Conservation (phyloP, 1,284 basidiomycete species). For the Puccinia coronata region DNA sequence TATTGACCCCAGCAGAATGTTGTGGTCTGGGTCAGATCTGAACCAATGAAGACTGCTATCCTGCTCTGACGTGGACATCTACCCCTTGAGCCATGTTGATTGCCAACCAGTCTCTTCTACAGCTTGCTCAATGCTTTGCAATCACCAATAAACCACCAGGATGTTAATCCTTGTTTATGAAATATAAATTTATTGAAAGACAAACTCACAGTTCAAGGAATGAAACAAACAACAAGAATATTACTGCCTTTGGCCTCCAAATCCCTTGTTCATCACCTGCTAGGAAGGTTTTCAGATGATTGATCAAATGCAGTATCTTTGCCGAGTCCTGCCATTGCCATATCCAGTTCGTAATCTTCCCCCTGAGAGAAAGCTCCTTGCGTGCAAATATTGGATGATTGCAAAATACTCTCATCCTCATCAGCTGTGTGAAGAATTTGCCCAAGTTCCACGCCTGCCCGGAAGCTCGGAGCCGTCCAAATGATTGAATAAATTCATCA, state of each 20-base stretch:
- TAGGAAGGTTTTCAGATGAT: neutral
- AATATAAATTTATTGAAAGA: too few relatives aligned
- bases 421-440: neutral
- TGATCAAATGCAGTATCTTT: neutral
- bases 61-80: too few relatives aligned
- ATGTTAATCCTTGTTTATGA: too few relatives aligned
- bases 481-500: neutral
- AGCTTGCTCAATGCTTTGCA: too few relatives aligned
- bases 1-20: too few relatives aligned
- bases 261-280: neutral
- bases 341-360: too few relatives aligned
- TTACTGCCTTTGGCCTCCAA: neutral
- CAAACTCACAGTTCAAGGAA: constrained; percentile 13
- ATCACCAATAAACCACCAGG: too few relatives aligned
- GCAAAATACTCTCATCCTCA: constrained; percentile 1
- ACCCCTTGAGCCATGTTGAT: too few relatives aligned
- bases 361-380: neutral
- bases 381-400: constrained; percentile 3
- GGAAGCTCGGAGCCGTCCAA: neutral
- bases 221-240: neutral
- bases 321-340: constrained; percentile 11
- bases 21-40: too few relatives aligned
- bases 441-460: neutral
- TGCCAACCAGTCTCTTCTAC: too few relatives aligned
- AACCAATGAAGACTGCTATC: too few relatives aligned